These are phyloP conservation scores for Auriscalpium vulgare DNA, from an alignment of 768 basidiomycete genomes.

Conservation along the genomic window DNA sequence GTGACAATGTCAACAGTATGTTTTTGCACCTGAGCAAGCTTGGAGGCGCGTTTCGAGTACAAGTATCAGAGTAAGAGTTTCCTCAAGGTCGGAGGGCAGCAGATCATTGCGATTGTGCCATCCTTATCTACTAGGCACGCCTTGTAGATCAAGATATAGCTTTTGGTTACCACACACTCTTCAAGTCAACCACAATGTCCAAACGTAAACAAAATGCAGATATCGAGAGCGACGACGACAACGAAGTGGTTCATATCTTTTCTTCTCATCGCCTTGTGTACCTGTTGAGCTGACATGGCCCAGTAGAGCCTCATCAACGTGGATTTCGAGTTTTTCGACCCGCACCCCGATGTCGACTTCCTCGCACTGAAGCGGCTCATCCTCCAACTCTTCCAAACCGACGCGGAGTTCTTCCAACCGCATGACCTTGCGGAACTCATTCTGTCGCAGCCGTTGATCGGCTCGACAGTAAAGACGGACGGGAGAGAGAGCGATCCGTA, in stretches of 20 bases:
- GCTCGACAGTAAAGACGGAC: conserved; percentile 90
- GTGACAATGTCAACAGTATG: too few species aligned
- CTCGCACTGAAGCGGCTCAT: conserved; percentile 75
- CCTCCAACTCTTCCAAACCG: conserved; percentile 60
- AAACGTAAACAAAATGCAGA: conserved; percentile 43
- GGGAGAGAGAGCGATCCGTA: conserved; percentile 86
- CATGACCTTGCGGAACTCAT: conserved; percentile 77
- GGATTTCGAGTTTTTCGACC: conserved; percentile 91
- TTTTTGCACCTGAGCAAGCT: too few species aligned
- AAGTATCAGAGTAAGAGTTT: too few species aligned
- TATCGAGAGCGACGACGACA: conserved; percentile 29
- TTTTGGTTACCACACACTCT: too few species aligned
- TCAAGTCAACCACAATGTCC: conserved; percentile 28
- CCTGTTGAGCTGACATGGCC: conserved; percentile 4
- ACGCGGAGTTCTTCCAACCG: conserved; percentile 64
- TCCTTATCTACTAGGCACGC: too few species aligned
- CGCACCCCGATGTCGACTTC: conserved; percentile 75
- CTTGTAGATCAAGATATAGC: too few species aligned
- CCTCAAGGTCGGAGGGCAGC: too few species aligned
- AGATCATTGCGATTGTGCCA: too few species aligned
- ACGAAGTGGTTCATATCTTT: conserved; percentile 33
- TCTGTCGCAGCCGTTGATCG: conserved; percentile 63
- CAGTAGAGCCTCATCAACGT: conserved; percentile 68
- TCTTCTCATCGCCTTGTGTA: conserved; percentile 4
- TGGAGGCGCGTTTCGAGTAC: too few species aligned